Percentiles rank a stretch among this genome's conserved stretches.
Conservation (phyloP, 2,329 filamentous ascomycete genomes). For the Pezicula radicicola region DNA sequence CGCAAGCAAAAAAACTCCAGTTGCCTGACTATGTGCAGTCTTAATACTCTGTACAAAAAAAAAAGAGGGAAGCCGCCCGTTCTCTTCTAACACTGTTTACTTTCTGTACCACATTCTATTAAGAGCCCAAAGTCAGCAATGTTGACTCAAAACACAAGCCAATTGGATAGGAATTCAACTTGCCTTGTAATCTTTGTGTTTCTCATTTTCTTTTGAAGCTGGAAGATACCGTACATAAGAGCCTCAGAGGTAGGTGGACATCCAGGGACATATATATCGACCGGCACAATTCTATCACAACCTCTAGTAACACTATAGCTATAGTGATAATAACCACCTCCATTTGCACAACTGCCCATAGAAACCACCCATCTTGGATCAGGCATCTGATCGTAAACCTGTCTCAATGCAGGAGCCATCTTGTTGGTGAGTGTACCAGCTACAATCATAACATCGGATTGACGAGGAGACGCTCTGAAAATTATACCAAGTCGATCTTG, state of each 20-base stretch:
- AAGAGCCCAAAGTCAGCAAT: slow-evolving; percentile 8
- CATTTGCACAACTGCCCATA: slow-evolving; percentile 84
- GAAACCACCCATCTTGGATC: slow-evolving; percentile 83
- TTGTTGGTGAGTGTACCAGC: slow-evolving; percentile 93
- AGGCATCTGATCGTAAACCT: slow-evolving; percentile 95
- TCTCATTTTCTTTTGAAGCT: slow-evolving; percentile 64
- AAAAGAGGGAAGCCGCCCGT: not conserved
- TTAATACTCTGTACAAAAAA: slow-evolving; percentile 20
- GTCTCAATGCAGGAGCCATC: slow-evolving; percentile 87
- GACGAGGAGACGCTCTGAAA: slow-evolving; percentile 82
- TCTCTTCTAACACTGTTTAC: slow-evolving; percentile 29
- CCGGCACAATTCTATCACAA: slow-evolving; percentile 73
- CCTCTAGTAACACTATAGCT: slow-evolving; percentile 75
- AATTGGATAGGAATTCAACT: slow-evolving; percentile 28
- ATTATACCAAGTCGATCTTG: slow-evolving; percentile 87
- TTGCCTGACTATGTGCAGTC: slow-evolving; percentile 20
- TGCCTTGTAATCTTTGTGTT: slow-evolving; percentile 45
- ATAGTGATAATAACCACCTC: slow-evolving; percentile 85
- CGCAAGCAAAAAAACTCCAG: slow-evolving; percentile 18
- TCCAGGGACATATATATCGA: slow-evolving; percentile 77
- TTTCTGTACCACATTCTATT: slow-evolving; percentile 54
- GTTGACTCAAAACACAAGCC: not conserved
- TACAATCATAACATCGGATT: slow-evolving; percentile 92
- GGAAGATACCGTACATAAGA: slow-evolving; percentile 68
- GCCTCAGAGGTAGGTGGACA: slow-evolving; percentile 63